A percentile compares a stretch with the other conserved stretches of the same genome.
These are phyloP conservation scores for Olyra latifolia DNA, from an alignment of 176 grass and related monocot species.

Conservation along the genomic window DNA sequence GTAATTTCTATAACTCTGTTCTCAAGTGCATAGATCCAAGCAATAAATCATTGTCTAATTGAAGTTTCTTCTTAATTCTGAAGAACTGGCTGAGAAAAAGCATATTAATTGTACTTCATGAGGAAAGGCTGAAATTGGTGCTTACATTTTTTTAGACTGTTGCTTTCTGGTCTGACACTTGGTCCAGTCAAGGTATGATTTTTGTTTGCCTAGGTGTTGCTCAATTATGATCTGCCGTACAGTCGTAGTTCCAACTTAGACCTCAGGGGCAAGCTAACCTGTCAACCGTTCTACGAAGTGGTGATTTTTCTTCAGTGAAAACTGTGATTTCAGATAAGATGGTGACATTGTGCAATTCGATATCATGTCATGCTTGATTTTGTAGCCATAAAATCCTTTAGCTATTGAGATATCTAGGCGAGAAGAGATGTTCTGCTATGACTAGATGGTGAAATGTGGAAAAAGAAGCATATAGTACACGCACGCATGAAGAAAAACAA, in stretches of 20 bases:
- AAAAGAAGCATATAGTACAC: neutral
- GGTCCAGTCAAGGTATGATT: neutral
- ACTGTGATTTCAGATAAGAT: constrained; percentile 11
- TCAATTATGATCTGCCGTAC: neutral
- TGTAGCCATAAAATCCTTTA: neutral
- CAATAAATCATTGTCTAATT: neutral
- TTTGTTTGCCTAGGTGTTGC: neutral
- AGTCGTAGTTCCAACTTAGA: neutral
- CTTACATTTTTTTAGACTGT: neutral
- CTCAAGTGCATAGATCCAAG: neutral
- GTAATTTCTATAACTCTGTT: neutral
- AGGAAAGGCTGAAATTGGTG: constrained; percentile 1
- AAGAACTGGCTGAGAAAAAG: neutral
- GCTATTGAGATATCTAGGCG: constrained; percentile 9
- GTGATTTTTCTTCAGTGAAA: constrained; percentile 14
- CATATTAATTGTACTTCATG: neutral
- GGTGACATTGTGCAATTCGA: neutral
- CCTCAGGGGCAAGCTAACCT: neutral
- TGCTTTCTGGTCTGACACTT: neutral
- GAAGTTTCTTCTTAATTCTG: neutral
- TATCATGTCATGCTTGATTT: neutral
- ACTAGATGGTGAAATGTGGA: constrained; percentile 6
- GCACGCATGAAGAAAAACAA: neutral
- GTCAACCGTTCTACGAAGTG: neutral
- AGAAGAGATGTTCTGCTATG: constrained; percentile 15